Evolutionary conservation across 2,329 filamentous ascomycete genomes (phyloP).

Genomic region (Nigrospora sphaerica): DNA sequence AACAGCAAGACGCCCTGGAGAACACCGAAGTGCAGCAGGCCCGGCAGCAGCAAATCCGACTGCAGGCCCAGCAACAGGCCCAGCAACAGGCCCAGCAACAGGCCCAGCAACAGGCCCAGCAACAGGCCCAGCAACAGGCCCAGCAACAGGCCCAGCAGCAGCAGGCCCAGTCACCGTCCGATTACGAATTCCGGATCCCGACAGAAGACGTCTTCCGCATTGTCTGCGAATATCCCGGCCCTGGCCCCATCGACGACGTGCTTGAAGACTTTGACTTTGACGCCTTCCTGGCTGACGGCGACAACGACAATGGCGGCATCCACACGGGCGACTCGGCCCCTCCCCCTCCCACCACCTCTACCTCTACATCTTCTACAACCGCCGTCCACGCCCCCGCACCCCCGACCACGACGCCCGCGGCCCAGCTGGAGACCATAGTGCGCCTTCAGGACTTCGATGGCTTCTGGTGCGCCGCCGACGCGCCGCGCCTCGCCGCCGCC

Average conservation of each 20-base stretch:
- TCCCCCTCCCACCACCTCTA: too few relatives aligned
- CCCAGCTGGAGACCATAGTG: constrained; percentile 37
- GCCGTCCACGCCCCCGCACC: too few relatives aligned
- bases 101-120: too few relatives aligned
- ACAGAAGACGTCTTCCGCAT: too few relatives aligned
- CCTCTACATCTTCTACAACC: too few relatives aligned
- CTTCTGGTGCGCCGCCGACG: constrained; percentile 33
- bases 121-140: background rate
- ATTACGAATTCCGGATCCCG: too few relatives aligned
- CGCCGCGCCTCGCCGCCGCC: constrained; percentile 16
- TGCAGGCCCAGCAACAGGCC: too few relatives aligned
- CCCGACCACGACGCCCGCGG: constrained; percentile 2
- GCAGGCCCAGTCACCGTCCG: background rate
- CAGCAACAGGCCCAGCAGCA: background rate
- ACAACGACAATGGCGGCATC: background rate
- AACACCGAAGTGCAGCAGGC: too few relatives aligned
- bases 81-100: too few relatives aligned
- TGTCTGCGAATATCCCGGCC: too few relatives aligned
- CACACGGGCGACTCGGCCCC: background rate
- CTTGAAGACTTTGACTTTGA: constrained; percentile 3
- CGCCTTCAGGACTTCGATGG: constrained; percentile 49
- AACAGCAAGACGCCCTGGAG: background rate
- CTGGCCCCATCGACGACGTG: constrained; percentile 44
- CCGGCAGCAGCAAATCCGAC: too few relatives aligned
- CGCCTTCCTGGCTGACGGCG: constrained; percentile 1